A percentile compares a stretch with the other conserved stretches of the same genome.
Conservation (phyloP, 2,329 filamentous ascomycete genomes). For the Trichophyton mentagrophytes region DNA sequence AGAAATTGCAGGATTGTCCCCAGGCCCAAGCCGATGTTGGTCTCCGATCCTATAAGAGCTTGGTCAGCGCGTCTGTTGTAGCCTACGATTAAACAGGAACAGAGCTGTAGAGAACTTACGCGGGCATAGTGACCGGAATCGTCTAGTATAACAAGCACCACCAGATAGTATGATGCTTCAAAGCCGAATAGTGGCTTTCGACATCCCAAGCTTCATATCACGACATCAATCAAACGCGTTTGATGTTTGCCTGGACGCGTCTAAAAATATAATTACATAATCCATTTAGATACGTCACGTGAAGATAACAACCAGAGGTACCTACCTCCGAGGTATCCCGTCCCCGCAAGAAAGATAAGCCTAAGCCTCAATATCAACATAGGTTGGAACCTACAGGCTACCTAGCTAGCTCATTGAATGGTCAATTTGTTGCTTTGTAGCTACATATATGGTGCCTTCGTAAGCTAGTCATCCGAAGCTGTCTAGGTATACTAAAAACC, state of each 20-base stretch:
- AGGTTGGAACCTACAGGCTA: no score
- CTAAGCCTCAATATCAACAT: neutral
- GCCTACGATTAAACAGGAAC: no score
- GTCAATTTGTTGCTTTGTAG: no score
- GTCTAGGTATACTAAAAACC: neutral
- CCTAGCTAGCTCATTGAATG: no score
- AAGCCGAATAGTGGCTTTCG: neutral
- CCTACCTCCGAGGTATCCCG: no score
- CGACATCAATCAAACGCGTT: neutral
- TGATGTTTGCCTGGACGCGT: constrained; percentile 2
- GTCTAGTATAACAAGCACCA: neutral
- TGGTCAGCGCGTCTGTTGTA: neutral
- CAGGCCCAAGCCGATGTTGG: constrained; percentile 39
- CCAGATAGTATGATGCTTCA: neutral
- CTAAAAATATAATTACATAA: constrained; percentile 1
- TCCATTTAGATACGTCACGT: neutral
- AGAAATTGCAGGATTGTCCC: constrained; percentile 22
- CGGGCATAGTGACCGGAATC: constrained; percentile 29
- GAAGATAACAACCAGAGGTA: neutral
- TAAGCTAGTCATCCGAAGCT: neutral
- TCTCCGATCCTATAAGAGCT: constrained; percentile 47
- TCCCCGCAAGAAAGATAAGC: neutral
- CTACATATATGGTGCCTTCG: neutral
- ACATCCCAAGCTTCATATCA: no score
- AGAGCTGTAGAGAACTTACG: constrained; percentile 24